phyloP scores from a whole-genome alignment of 2,329 filamentous ascomycete species.

The Xylaria sp. region DNA sequence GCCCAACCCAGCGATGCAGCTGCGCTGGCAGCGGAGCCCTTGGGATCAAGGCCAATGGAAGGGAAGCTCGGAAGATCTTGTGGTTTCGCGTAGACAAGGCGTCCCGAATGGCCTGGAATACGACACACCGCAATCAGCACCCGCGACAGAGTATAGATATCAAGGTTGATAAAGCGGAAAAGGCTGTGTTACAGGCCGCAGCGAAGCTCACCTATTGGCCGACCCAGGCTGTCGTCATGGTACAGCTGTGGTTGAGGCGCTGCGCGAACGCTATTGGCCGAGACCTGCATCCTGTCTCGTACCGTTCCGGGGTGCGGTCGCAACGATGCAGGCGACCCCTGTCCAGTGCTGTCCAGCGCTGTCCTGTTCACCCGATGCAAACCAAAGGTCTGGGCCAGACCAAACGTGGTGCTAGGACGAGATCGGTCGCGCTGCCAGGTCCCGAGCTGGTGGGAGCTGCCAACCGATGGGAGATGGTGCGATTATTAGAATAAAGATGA shows the following conservation, averaged over 20 bases:
- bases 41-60: slow-evolving; percentile 68
- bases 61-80: slow-evolving; percentile 81
- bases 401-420: slow-evolving; percentile 3
- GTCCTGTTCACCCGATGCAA: slow-evolving; percentile 10
- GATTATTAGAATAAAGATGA: background rate
- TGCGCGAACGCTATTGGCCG: slow-evolving; percentile 36
- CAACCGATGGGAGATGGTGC: background rate
- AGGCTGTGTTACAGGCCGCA: slow-evolving; percentile 28
- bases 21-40: slow-evolving; percentile 74
- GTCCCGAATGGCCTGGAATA: slow-evolving; percentile 44
- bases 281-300: slow-evolving; percentile 31
- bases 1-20: slow-evolving; percentile 80
- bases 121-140: slow-evolving; percentile 22
- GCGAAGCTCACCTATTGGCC: slow-evolving; percentile 42
- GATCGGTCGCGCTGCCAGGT: slow-evolving; percentile 21
- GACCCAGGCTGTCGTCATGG: slow-evolving; percentile 45
- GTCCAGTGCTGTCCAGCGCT: background rate
- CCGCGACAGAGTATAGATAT: slow-evolving; percentile 3
- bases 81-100: slow-evolving; percentile 58
- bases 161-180: slow-evolving; percentile 14
- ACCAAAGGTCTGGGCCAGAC: slow-evolving; percentile 8
- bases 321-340: slow-evolving; percentile 26
- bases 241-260: slow-evolving; percentile 37
- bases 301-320: slow-evolving; percentile 22
- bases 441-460: slow-evolving; percentile 8